Conservation (phyloP, 352 stramenopile genomes). For the Phytophthora ramorum region DNA sequence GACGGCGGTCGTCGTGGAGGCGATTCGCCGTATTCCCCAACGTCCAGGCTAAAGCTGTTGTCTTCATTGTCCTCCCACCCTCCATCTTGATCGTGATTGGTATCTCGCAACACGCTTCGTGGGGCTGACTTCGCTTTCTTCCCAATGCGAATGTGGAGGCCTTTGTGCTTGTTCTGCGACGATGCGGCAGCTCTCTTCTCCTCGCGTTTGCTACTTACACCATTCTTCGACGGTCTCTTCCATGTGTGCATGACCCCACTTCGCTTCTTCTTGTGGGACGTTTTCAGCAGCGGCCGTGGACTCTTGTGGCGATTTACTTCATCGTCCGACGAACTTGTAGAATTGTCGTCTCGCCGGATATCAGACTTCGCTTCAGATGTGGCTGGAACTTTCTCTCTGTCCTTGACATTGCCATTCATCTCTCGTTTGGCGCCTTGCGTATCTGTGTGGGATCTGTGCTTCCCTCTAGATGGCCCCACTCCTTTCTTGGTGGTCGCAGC, state of each 20-base stretch:
- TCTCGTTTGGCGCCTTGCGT: slow-evolving; percentile 9
- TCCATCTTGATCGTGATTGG: slow-evolving; percentile 4
- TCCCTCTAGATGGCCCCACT: slow-evolving; percentile 4
- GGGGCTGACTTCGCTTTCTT: slow-evolving; percentile 29
- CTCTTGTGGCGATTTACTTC: slow-evolving; percentile 5
- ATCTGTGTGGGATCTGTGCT: slow-evolving; percentile 5
- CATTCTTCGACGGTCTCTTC: slow-evolving; percentile 5
- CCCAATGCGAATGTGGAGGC: neutral
- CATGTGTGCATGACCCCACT: slow-evolving; percentile 11
- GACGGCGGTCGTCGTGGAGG: slow-evolving; percentile 37
- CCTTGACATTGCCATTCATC: slow-evolving; percentile 9
- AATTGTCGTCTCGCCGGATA: neutral
- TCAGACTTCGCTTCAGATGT: neutral
- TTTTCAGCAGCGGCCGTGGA: slow-evolving; percentile 35
- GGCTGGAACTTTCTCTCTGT: neutral
- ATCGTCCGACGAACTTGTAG: neutral
- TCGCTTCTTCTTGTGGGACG: slow-evolving; percentile 23
- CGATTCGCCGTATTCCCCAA: slow-evolving; percentile 29
- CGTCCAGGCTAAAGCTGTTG: slow-evolving; percentile 33
- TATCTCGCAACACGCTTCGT: slow-evolving; percentile 15
- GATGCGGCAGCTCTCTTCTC: slow-evolving; percentile 3
- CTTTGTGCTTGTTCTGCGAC: neutral
- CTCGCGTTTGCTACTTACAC: neutral
- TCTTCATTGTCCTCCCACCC: slow-evolving; percentile 24
- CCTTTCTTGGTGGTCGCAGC: slow-evolving; percentile 3